Percentiles rank a stretch among this genome's conserved stretches.
Conservation (phyloP, 768 basidiomycete species). For the Suillus decipiens region DNA sequence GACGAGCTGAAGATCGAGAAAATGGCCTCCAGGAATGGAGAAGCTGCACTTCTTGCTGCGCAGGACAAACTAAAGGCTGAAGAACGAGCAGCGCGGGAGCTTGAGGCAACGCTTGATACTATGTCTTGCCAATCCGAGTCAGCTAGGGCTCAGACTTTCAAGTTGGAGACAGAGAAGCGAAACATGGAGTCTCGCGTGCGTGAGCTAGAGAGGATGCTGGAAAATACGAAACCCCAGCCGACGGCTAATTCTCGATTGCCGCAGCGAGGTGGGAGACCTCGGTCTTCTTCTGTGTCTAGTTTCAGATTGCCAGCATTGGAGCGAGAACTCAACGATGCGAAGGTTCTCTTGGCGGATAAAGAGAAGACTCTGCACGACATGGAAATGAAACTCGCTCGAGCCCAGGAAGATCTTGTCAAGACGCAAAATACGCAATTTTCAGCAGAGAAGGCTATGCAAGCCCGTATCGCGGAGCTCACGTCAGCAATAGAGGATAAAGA, state of each 20-base stretch:
- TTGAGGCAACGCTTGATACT: conserved; percentile 57
- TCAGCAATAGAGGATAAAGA: conserved; percentile 54
- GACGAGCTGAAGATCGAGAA: conserved; percentile 61
- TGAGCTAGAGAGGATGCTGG: conserved; percentile 51
- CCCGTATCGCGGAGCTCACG: conserved; percentile 46
- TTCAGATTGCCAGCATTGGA: conserved; percentile 53
- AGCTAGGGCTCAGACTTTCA: conserved; percentile 41
- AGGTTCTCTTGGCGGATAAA: conserved; percentile 43
- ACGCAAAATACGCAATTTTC: conserved; percentile 63
- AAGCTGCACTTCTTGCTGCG: conserved; percentile 47
- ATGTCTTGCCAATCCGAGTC: conserved; percentile 55
- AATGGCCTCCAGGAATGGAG: conserved; percentile 51
- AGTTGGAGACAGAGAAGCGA: conserved; percentile 58
- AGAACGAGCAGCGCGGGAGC: conserved; percentile 50
- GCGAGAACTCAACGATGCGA: conserved; percentile 53
- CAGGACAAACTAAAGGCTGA: conserved; percentile 54
- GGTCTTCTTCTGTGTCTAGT: conserved; percentile 62
- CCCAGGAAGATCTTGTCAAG: conserved; percentile 50
- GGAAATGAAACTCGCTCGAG: conserved; percentile 49
- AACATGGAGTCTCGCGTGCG: conserved; percentile 57
- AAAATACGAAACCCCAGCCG: conserved; percentile 37
- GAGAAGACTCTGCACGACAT: conserved; percentile 44
- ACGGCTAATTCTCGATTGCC: conserved; percentile 31
- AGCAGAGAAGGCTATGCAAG: conserved; percentile 46
- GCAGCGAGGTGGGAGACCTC: conserved; percentile 43